phyloP scores from a whole-genome alignment of 768 basidiomycete species.

The Pulveroboletus sp. region DNA sequence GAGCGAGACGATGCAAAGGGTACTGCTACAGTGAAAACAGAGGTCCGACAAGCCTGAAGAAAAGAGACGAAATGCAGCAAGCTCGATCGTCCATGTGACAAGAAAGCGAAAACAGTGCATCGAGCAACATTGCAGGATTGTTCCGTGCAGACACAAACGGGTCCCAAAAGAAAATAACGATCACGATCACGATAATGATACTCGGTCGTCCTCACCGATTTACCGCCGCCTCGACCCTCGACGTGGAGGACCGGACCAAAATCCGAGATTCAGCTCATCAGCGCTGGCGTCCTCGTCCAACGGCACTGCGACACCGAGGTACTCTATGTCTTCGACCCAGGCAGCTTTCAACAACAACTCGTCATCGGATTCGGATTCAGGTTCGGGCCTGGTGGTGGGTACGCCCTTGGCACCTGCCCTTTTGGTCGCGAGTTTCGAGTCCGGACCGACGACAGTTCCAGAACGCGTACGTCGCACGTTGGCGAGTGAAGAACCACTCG shows the following conservation, averaged over 20 bases:
- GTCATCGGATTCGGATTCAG: constrained; percentile 24
- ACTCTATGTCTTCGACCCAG: constrained; percentile 22
- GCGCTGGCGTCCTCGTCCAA: not conserved
- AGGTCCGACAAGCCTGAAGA: not conserved
- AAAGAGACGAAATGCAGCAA: not conserved
- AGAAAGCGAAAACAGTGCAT: constrained; percentile 5
- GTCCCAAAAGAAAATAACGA: not conserved
- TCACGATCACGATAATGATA: not conserved
- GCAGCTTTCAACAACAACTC: constrained; percentile 17
- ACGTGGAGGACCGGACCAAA: constrained; percentile 5
- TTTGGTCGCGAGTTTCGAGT: constrained; percentile 21
- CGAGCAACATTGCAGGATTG: not conserved
- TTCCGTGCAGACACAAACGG: not conserved
- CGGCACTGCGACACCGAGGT: constrained; percentile 18
- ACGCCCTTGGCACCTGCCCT: not conserved
- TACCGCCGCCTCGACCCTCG: constrained; percentile 12
- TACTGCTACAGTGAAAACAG: constrained; percentile 3
- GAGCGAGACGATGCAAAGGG: not conserved
- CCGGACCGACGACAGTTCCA: constrained; percentile 42
- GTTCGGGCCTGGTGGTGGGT: not conserved
- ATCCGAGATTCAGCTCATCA: constrained; percentile 32
- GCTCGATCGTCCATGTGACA: constrained; percentile 3
- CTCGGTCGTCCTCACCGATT: not conserved
- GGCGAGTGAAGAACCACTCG: not conserved
- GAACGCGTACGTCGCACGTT: constrained; percentile 44